Percentiles rank a stretch among this genome's conserved stretches.
Evolutionary conservation across 2,329 filamentous ascomycete species (phyloP).

Genomic region (Monosporascus sp.): DNA sequence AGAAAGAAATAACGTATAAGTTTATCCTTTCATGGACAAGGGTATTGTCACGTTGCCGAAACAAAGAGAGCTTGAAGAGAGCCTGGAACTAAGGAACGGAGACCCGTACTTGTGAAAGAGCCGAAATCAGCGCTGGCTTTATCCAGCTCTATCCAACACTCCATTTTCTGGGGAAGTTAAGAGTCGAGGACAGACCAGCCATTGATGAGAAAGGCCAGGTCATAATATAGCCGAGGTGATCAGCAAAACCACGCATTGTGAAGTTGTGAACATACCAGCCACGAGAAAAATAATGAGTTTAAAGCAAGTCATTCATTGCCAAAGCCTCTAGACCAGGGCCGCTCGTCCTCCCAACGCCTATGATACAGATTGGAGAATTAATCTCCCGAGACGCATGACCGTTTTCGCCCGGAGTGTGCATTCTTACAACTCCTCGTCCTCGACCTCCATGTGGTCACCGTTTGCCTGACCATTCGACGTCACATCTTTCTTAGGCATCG

Average conservation of each 20-base stretch:
- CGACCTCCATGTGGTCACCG: slow-evolving; percentile 64
- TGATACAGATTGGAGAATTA: slow-evolving; percentile 24
- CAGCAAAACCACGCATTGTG: slow-evolving; percentile 4
- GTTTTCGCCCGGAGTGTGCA: slow-evolving; percentile 18
- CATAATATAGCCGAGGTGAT: not conserved
- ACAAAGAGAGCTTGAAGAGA: no score
- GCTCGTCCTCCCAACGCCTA: slow-evolving; percentile 25
- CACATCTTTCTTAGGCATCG: slow-evolving; percentile 69
- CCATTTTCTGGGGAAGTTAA: no score
- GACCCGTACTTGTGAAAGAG: no score
- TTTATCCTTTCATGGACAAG: not conserved
- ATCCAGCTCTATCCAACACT: not conserved
- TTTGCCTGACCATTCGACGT: slow-evolving; percentile 46
- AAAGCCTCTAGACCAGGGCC: slow-evolving; percentile 20
- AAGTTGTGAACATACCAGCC: slow-evolving; percentile 1
- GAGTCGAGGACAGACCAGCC: no score
- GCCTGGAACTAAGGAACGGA: no score
- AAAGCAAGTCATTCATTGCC: slow-evolving; percentile 24
- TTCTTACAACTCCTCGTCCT: slow-evolving; percentile 44
- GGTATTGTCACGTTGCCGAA: slow-evolving; percentile 1
- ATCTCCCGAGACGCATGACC: slow-evolving; percentile 13
- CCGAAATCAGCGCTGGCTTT: not conserved
- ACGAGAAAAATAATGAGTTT: slow-evolving; percentile 5
- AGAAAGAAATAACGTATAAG: not conserved
- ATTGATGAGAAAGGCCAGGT: no score